These are phyloP conservation scores for Penicillium psychrosexuale DNA, from an alignment of 2,329 filamentous ascomycete species.

Conservation along the genomic window DNA sequence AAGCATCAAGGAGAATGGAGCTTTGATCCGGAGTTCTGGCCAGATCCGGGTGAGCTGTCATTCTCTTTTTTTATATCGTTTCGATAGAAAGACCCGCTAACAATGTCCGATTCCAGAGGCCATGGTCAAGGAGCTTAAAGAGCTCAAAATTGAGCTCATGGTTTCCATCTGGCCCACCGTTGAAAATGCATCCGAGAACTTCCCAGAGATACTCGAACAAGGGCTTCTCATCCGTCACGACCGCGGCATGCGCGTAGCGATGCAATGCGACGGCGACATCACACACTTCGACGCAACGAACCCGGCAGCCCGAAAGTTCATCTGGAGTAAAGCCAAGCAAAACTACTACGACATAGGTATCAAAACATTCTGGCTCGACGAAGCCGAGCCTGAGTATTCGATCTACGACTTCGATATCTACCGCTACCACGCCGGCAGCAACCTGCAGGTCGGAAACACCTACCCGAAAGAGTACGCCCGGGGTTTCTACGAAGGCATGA, in stretches of 20 bases:
- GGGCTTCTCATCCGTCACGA: slow-evolving; percentile 61
- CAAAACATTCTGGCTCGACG: slow-evolving; percentile 65
- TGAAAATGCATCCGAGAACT: slow-evolving; percentile 58
- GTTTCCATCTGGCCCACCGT: slow-evolving; percentile 69
- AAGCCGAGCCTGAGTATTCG: slow-evolving; percentile 65
- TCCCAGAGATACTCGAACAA: slow-evolving; percentile 58
- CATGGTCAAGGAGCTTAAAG: slow-evolving; percentile 61
- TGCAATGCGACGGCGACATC: slow-evolving; percentile 59
- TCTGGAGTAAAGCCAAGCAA: slow-evolving; percentile 58
- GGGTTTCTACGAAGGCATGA: slow-evolving; percentile 60
- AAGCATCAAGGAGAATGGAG: slow-evolving; percentile 65
- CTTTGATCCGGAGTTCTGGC: slow-evolving; percentile 63
- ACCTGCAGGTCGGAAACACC: slow-evolving; percentile 58
- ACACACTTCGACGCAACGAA: slow-evolving; percentile 65
- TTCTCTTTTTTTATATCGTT: not conserved
- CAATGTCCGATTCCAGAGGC: slow-evolving; percentile 41
- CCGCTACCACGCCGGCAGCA: slow-evolving; percentile 56
- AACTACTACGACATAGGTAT: slow-evolving; percentile 64
- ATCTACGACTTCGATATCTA: slow-evolving; percentile 67
- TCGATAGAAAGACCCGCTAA: not conserved
- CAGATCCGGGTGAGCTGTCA: slow-evolving; percentile 52
- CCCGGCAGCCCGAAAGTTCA: slow-evolving; percentile 55
- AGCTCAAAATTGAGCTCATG: slow-evolving; percentile 62
- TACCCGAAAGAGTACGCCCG: slow-evolving; percentile 59
- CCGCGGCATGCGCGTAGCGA: slow-evolving; percentile 56